phyloP scores from a whole-genome alignment of 768 basidiomycete species.

The Tulasnella calospora region DNA sequence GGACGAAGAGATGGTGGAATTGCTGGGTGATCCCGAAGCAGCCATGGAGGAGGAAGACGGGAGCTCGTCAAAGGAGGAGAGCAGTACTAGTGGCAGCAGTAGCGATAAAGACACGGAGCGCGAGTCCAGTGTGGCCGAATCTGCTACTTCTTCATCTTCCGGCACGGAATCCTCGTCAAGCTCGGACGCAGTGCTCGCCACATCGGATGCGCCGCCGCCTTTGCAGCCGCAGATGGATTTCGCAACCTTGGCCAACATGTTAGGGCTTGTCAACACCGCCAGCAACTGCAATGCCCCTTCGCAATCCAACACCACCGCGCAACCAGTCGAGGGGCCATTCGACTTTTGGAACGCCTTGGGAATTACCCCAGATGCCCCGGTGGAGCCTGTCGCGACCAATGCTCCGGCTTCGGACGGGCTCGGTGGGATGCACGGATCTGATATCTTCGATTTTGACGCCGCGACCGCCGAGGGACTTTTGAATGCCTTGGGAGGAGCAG shows the following conservation, averaged over 20 bases:
- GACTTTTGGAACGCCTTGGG: slow-evolving; percentile 20
- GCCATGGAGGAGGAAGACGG: slow-evolving; percentile 2
- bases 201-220: neutral
- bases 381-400: neutral
- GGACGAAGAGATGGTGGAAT: slow-evolving; percentile 8
- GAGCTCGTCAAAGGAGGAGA: neutral
- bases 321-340: neutral
- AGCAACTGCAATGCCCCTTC: neutral
- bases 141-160: neutral
- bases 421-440: slow-evolving; percentile 10
- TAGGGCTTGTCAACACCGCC: neutral
- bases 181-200: neutral
- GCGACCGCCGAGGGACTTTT: neutral
- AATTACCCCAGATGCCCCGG: neutral
- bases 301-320: neutral
- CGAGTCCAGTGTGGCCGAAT: neutral
- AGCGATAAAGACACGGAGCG: neutral
- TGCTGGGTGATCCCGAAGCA: neutral
- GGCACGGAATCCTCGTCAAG: neutral
- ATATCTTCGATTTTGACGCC: slow-evolving; percentile 20
- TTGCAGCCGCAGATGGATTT: neutral
- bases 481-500: neutral
- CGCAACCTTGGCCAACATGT: neutral
- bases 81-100: neutral
- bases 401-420: neutral